phyloP scores from a whole-genome alignment of 1,284 basidiomycete species.

The Uromyces viciae-fabae region DNA sequence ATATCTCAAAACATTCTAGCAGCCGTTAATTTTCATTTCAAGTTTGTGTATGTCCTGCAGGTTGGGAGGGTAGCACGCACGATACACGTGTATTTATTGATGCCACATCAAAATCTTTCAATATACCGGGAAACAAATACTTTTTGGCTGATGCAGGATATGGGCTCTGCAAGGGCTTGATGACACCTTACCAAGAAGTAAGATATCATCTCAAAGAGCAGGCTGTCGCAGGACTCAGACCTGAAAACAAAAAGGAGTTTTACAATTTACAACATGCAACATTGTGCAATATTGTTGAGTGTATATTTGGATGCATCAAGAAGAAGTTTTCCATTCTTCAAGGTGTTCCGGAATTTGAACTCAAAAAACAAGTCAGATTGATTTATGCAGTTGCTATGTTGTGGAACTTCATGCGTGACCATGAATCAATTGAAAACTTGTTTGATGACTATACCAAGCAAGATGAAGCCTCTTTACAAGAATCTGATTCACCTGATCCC shows the following conservation, averaged over 20 bases:
- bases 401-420: constrained; percentile 1
- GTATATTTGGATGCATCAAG: neutral
- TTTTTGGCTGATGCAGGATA: constrained; percentile 2
- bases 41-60: constrained; percentile 14
- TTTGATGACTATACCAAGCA: neutral
- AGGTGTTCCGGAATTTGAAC: neutral
- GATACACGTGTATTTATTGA: neutral
- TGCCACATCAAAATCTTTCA: neutral
- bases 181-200: neutral
- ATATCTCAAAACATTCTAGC: neutral
- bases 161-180: neutral
- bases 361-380: neutral
- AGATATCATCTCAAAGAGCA: neutral
- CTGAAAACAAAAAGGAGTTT: neutral
- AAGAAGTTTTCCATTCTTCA: neutral
- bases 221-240: neutral
- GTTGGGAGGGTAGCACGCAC: constrained; percentile 8
- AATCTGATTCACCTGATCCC: neutral
- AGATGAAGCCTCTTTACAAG: neutral
- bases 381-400: neutral
- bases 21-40: neutral
- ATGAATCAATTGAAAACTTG: neutral
- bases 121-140: neutral
- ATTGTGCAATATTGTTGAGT: neutral
- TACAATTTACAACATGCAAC: neutral